Evolutionary conservation across 1,139 yeast species (phyloP).

Genomic region (Sugiyamaella grinbergsii): DNA sequence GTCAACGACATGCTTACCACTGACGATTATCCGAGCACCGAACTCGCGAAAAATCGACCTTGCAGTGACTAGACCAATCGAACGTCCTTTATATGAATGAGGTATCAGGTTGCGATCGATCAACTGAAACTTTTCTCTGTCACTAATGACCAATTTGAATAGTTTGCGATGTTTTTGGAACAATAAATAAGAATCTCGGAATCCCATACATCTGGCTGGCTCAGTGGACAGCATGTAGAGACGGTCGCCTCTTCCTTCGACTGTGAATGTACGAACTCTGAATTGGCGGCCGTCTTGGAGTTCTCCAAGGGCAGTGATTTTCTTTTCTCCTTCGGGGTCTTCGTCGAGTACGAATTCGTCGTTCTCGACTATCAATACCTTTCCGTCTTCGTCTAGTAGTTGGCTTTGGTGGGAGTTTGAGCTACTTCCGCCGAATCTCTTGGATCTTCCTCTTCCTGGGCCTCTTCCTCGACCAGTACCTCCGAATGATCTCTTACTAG

Average conservation of each 20-base stretch:
- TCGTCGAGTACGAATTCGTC: slow-evolving; percentile 83
- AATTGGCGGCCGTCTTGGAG: slow-evolving; percentile 76
- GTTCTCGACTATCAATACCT: slow-evolving; percentile 56
- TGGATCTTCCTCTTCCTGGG: slow-evolving; percentile 29
- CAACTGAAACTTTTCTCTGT: slow-evolving; percentile 79
- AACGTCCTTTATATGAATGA: slow-evolving; percentile 85
- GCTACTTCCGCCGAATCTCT: slow-evolving; percentile 29
- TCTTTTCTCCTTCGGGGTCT: slow-evolving; percentile 78
- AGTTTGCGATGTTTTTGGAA: slow-evolving; percentile 81
- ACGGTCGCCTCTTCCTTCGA: slow-evolving; percentile 69
- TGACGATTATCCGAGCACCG: slow-evolving; percentile 79
- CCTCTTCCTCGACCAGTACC: slow-evolving; percentile 34
- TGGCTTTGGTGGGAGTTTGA: slow-evolving; percentile 27
- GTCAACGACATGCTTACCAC: slow-evolving; percentile 80
- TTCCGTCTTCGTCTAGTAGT: slow-evolving; percentile 49
- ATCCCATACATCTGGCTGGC: slow-evolving; percentile 93
- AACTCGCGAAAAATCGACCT: slow-evolving; percentile 87
- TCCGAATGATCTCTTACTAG: slow-evolving; percentile 24
- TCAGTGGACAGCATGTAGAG: slow-evolving; percentile 91
- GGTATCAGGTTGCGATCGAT: slow-evolving; percentile 84
- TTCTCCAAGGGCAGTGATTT: slow-evolving; percentile 68
- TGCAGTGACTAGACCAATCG: slow-evolving; percentile 89
- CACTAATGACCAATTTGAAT: slow-evolving; percentile 72
- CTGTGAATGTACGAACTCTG: slow-evolving; percentile 79
- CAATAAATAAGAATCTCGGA: slow-evolving; percentile 86